Evolutionary conservation across 2,329 filamentous ascomycete genomes (phyloP).

Genomic region (Hymenotorrendiella dingleyae): DNA sequence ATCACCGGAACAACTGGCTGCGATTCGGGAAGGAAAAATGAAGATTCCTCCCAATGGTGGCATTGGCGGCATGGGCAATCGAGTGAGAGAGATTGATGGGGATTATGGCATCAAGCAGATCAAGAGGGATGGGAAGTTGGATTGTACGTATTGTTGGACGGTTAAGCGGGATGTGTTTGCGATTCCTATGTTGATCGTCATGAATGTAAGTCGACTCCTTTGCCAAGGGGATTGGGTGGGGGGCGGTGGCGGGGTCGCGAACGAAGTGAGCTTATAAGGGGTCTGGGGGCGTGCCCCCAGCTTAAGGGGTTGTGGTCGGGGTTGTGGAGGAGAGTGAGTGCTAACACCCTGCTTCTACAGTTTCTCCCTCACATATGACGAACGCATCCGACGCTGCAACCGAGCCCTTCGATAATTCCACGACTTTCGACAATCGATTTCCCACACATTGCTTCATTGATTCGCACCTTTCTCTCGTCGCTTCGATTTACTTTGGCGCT

Average conservation of each 20-base stretch:
- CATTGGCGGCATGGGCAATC: constrained; percentile 40
- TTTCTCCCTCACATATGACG: constrained; percentile 1
- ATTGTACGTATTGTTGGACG: constrained; percentile 95
- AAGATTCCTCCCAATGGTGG: constrained; percentile 15
- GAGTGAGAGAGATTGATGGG: constrained; percentile 58
- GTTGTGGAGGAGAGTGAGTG: no score
- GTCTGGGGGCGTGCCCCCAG: no score
- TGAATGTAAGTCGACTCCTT: constrained; percentile 69
- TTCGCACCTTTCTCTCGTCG: no score
- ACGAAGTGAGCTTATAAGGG: no score
- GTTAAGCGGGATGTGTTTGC: constrained; percentile 96
- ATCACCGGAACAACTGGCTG: constrained; percentile 14
- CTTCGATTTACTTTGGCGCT: no score
- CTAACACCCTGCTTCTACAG: background rate
- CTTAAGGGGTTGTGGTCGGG: no score
- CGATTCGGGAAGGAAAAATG: constrained; percentile 14
- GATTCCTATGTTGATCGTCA: constrained; percentile 96
- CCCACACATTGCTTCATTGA: no score
- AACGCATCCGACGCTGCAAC: no score
- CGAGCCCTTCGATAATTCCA: no score
- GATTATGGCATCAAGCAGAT: constrained; percentile 77
- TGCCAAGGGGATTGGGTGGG: background rate
- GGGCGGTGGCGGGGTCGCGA: no score
- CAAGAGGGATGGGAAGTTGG: constrained; percentile 82
- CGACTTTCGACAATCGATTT: no score